Evolutionary conservation across 441 rosid species (phyloP).

Genomic region (Aquilaria agallochum): DNA sequence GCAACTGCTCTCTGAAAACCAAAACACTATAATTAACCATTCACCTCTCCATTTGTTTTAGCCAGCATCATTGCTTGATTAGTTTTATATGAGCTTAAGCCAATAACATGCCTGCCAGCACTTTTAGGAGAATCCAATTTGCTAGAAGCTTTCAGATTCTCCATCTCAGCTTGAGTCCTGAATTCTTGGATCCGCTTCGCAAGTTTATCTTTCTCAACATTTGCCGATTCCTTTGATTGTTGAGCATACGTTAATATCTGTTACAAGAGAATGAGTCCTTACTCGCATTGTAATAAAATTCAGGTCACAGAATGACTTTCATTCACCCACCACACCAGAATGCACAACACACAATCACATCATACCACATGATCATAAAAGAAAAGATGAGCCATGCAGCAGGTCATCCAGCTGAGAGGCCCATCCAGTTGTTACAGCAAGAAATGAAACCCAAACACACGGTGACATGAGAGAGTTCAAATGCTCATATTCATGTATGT

Average conservation of each 20-base stretch:
- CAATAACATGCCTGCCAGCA: constrained; percentile 34
- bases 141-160: constrained; percentile 43
- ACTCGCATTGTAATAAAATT: background rate
- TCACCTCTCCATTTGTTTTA: constrained; percentile 67
- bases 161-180: constrained; percentile 81
- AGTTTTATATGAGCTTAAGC: constrained; percentile 44
- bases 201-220: constrained; percentile 73
- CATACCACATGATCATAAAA: too few relatives aligned
- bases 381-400: too few relatives aligned
- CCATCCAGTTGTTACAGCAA: too few relatives aligned
- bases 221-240: constrained; percentile 81
- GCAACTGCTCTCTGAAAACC: constrained; percentile 2
- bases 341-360: too few relatives aligned
- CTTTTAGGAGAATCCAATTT: constrained; percentile 36
- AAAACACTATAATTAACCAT: constrained; percentile 11
- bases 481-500: too few relatives aligned
- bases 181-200: constrained; percentile 92
- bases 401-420: too few relatives aligned
- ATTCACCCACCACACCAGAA: too few relatives aligned
- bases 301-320: too few relatives aligned
- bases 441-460: too few relatives aligned
- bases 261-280: constrained; percentile 7
- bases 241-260: constrained; percentile 89
- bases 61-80: constrained; percentile 51
- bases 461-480: too few relatives aligned